Percentiles rank a stretch among this genome's conserved stretches.
Evolutionary conservation across 2,329 filamentous ascomycete genomes (phyloP).

Genomic region (Cladosporium sp.): DNA sequence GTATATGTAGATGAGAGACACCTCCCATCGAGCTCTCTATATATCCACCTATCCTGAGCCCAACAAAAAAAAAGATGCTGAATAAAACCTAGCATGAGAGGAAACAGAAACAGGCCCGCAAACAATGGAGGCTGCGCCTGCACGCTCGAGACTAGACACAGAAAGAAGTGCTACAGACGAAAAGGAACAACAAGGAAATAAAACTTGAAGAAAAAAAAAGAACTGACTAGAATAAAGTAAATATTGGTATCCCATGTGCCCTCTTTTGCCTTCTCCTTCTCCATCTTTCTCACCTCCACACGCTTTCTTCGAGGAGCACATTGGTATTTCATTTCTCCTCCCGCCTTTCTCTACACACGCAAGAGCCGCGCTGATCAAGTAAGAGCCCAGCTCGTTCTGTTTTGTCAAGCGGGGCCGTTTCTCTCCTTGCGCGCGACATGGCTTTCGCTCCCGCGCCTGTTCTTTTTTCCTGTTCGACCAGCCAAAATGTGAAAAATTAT

Average conservation of each 20-base stretch:
- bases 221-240: conserved; percentile 9
- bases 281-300: neutral
- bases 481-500: conserved; percentile 19
- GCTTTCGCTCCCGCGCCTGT: conserved; percentile 1
- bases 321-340: neutral
- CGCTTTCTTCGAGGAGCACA: neutral
- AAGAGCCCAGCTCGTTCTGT: conserved; percentile 22
- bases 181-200: neutral
- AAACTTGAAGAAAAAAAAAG: neutral
- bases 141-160: neutral
- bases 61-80: neutral
- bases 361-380: conserved; percentile 7
- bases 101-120: neutral
- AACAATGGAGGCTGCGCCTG: neutral
- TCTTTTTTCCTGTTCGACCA: conserved; percentile 6
- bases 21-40: neutral
- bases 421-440: neutral
- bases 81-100: neutral
- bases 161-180: neutral
- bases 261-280: neutral
- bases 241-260: conserved; percentile 16
- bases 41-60: neutral
- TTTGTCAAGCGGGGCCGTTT: conserved; percentile 16
- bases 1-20: neutral
- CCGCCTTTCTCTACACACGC: neutral